A percentile compares a stretch with the other conserved stretches of the same genome.
Conservation (phyloP, 2,329 filamentous ascomycete genomes). For the Botrytis sinoallii region DNA sequence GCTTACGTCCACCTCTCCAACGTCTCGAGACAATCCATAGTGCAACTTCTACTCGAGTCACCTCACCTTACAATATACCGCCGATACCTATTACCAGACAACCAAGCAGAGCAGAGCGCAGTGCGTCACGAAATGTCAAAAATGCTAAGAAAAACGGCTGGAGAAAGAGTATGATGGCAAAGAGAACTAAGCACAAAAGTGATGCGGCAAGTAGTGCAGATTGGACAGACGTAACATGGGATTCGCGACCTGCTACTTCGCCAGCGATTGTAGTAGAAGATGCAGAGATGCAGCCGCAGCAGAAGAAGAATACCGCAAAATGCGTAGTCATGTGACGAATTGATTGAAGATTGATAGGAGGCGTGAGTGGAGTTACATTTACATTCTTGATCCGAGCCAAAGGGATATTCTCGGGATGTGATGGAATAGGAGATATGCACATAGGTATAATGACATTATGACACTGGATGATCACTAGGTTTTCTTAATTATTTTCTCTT, state of each 20-base stretch:
- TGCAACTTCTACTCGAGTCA: conserved; percentile 31
- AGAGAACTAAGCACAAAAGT: conserved; percentile 41
- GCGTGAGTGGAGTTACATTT: not conserved
- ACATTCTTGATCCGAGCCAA: not conserved
- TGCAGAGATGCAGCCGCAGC: not conserved
- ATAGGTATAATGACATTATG: not conserved
- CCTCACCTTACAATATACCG: conserved; percentile 12
- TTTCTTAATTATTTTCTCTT: not conserved
- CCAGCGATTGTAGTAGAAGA: conserved; percentile 20
- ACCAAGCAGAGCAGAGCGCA: conserved; percentile 55
- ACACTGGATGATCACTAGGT: not conserved
- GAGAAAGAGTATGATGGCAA: conserved; percentile 39
- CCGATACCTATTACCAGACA: conserved; percentile 31
- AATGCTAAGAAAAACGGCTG: conserved; percentile 59
- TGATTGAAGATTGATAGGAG: not conserved
- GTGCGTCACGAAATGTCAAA: conserved; percentile 60
- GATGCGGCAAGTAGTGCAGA: conserved; percentile 47
- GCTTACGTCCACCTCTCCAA: conserved; percentile 46
- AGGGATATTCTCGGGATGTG: not conserved
- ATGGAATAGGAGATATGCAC: not conserved
- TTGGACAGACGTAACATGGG: conserved; percentile 50
- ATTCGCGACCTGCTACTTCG: conserved; percentile 15
- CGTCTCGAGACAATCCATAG: conserved; percentile 56
- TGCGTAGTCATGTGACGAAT: not conserved
- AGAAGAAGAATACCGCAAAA: not conserved